These are phyloP conservation scores for Cruciata laevipes DNA, from an alignment of 257 asterid species.

Conservation along the genomic window DNA sequence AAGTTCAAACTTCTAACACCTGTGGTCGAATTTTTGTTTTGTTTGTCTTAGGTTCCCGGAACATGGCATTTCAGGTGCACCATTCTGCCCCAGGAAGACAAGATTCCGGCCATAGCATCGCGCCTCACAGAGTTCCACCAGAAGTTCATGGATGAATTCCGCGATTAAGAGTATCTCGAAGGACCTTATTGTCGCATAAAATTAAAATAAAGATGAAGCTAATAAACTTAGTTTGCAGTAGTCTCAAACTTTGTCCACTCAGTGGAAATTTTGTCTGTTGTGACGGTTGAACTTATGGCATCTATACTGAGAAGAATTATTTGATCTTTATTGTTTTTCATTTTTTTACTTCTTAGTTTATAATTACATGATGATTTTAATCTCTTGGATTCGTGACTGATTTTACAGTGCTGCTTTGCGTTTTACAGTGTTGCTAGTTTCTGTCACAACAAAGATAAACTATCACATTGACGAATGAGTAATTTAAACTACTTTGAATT, in stretches of 20 bases:
- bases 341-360: background rate
- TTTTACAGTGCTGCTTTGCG: no score
- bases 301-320: background rate
- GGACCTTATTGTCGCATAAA: background rate
- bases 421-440: no score
- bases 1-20: background rate
- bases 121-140: conserved; percentile 76
- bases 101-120: conserved; percentile 64
- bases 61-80: conserved; percentile 98
- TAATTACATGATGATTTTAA: no score
- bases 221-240: background rate
- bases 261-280: background rate
- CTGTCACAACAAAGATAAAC: no score
- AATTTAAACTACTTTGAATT: no score
- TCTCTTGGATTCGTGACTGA: no score
- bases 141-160: conserved; percentile 68
- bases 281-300: background rate
- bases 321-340: background rate
- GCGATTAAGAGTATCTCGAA: conserved; percentile 32
- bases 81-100: conserved; percentile 86
- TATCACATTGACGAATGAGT: no score
- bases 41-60: conserved; percentile 45
- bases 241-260: background rate
- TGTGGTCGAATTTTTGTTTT: background rate
- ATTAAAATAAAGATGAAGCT: conserved; percentile 11